phyloP scores from a whole-genome alignment of 2,329 filamentous ascomycete species.

The Paecilomyces niveus region DNA sequence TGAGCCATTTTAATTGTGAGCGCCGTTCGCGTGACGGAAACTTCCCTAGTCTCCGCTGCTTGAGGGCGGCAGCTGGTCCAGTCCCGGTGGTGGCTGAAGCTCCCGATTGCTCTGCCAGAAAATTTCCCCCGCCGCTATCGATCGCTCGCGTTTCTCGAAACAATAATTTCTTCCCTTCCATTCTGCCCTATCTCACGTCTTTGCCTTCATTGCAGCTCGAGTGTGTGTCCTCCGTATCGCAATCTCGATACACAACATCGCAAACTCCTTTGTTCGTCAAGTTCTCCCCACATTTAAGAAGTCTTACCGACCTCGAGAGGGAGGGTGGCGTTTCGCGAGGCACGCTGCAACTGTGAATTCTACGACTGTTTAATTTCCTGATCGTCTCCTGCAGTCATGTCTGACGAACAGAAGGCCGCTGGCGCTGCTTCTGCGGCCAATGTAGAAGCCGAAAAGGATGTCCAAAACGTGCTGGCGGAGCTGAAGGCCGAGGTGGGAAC shows the following conservation, averaged over 20 bases:
- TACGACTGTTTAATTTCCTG: neutral
- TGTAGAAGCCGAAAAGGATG: conserved; percentile 39
- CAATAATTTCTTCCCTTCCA: neutral
- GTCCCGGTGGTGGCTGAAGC: conserved; percentile 6
- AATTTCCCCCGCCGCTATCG: conserved; percentile 14
- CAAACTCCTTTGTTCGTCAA: neutral
- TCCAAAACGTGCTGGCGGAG: conserved; percentile 39
- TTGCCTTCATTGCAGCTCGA: neutral
- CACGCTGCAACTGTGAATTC: neutral
- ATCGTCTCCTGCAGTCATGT: conserved; percentile 17
- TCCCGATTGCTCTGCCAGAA: conserved; percentile 11
- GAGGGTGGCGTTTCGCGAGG: neutral
- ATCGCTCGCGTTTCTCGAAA: conserved; percentile 1
- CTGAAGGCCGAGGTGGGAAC: conserved; percentile 31
- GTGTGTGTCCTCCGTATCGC: neutral
- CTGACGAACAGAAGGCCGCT: conserved; percentile 30
- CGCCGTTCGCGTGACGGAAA: neutral
- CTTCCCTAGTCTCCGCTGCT: neutral
- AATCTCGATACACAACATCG: neutral
- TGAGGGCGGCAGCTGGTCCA: neutral
- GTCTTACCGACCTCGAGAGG: neutral
- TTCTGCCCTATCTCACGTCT: neutral
- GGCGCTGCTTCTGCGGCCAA: conserved; percentile 23
- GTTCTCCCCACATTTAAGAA: neutral
- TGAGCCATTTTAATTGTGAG: neutral